Conservation (phyloP, 352 stramenopile species). For the Phytophthora sp. region DNA sequence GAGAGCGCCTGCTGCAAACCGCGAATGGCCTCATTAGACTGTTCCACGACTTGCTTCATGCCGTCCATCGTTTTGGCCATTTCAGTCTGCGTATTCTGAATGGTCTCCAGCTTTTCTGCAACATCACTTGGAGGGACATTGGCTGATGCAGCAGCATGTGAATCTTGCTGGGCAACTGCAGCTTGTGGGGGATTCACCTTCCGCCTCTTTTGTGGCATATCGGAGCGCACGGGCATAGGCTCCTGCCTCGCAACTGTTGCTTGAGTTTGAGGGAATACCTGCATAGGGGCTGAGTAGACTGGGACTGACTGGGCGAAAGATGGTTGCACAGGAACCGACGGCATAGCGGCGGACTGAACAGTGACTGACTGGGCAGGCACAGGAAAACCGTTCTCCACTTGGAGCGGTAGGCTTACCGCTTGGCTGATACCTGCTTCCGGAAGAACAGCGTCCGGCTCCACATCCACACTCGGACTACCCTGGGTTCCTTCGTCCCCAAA, state of each 20-base stretch:
- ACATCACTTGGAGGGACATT: neutral
- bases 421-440: constrained; percentile 2
- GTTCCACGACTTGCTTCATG: constrained; percentile 35
- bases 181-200: neutral
- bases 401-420: neutral
- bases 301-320: neutral
- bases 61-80: constrained; percentile 27
- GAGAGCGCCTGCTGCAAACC: constrained; percentile 23
- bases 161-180: neutral
- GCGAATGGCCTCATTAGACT: constrained; percentile 32
- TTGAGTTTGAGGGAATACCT: constrained; percentile 3
- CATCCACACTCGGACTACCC: neutral
- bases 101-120: constrained; percentile 15
- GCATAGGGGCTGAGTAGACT: neutral
- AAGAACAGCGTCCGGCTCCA: neutral
- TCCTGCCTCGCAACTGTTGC: neutral
- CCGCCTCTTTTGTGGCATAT: constrained; percentile 15
- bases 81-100: constrained; percentile 26
- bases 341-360: neutral
- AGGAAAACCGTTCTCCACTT: neutral
- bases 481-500: constrained; percentile 15
- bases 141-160: neutral
- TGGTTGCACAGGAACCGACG: constrained; percentile 2
- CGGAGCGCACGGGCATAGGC: neutral
- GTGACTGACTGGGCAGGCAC: neutral